A percentile compares a stretch with the other conserved stretches of the same genome.
Evolutionary conservation across 768 basidiomycete genomes (phyloP).

Genomic region (Sarcomyxa edulis): DNA sequence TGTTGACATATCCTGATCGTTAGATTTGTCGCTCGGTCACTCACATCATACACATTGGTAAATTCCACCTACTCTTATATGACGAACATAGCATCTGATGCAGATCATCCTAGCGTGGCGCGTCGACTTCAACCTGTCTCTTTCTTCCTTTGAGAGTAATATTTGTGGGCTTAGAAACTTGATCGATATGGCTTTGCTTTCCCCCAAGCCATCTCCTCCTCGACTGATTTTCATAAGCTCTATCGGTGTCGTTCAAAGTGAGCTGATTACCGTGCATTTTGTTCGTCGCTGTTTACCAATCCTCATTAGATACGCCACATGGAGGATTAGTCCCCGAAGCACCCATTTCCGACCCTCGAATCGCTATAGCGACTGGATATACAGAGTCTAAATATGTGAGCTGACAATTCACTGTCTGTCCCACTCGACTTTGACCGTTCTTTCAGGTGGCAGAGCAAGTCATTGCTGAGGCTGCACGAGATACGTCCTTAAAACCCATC

Average conservation of each 20-base stretch:
- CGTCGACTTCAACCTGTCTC: constrained; percentile 40
- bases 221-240: constrained; percentile 34
- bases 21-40: constrained; percentile 21
- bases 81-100: constrained; percentile 1
- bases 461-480: constrained; percentile 10
- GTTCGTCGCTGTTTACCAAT: background rate
- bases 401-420: background rate
- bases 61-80: background rate
- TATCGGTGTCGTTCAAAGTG: constrained; percentile 23
- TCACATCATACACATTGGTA: constrained; percentile 27
- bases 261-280: constrained; percentile 3
- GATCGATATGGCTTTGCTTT: constrained; percentile 32
- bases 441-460: constrained; percentile 33
- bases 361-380: constrained; percentile 27
- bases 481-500: constrained; percentile 21
- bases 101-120: constrained; percentile 30
- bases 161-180: constrained; percentile 34
- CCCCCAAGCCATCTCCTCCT: constrained; percentile 17
- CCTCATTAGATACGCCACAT: background rate
- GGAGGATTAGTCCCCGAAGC: constrained; percentile 6
- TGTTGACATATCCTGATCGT: background rate
- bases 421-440: background rate
- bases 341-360: background rate
- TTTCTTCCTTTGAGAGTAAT: constrained; percentile 38
- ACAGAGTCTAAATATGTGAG: constrained; percentile 30